Evolutionary conservation across 345 rosid species (phyloP).

Genomic region (Schrenkiella parvula): DNA sequence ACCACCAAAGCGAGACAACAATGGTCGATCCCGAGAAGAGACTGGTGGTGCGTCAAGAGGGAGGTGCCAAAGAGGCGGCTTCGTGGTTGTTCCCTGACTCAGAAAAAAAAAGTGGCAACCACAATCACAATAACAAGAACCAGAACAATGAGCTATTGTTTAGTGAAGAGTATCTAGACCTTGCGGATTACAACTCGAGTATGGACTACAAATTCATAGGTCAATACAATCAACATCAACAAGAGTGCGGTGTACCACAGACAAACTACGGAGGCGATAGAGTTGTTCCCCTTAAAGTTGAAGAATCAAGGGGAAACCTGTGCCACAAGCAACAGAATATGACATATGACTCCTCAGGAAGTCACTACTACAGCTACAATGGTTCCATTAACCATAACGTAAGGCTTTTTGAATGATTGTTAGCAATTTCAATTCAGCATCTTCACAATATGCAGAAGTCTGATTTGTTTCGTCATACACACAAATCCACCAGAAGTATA

Average conservation of each 20-base stretch:
- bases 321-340: slow-evolving; percentile 39
- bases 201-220: slow-evolving; percentile 45
- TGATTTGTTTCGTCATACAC: neutral
- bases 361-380: slow-evolving; percentile 42
- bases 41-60: slow-evolving; percentile 34
- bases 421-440: neutral
- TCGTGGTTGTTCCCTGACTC: slow-evolving; percentile 67
- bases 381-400: slow-evolving; percentile 49
- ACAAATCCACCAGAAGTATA: neutral
- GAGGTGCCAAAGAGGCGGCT: slow-evolving; percentile 58
- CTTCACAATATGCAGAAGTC: too few species aligned
- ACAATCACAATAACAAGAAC: slow-evolving; percentile 26
- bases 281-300: slow-evolving; percentile 60
- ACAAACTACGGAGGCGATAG: slow-evolving; percentile 57
- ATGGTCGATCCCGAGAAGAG: slow-evolving; percentile 15
- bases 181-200: slow-evolving; percentile 55
- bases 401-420: slow-evolving; percentile 32
- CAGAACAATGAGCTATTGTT: slow-evolving; percentile 43
- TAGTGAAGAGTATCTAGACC: slow-evolving; percentile 61
- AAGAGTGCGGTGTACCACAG: slow-evolving; percentile 34
- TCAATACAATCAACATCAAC: slow-evolving; percentile 36
- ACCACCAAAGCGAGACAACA: slow-evolving; percentile 22
- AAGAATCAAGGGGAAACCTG: slow-evolving; percentile 40
- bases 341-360: slow-evolving; percentile 47
- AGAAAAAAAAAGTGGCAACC: slow-evolving; percentile 32